phyloP scores from a whole-genome alignment of 1,284 basidiomycete species.

The Cryptococcus hybrid region DNA sequence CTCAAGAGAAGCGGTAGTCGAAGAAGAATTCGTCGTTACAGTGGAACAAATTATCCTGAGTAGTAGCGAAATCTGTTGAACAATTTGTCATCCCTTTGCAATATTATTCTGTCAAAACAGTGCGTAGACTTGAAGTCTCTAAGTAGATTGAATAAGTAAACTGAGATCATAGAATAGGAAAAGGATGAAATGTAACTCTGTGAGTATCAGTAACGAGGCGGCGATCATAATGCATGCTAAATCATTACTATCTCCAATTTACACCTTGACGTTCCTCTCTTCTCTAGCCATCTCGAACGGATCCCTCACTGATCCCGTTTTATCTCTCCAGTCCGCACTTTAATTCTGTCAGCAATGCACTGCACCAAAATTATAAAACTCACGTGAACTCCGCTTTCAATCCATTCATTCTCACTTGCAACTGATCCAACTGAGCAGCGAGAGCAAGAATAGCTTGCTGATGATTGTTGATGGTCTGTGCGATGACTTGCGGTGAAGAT shows the following conservation, averaged over 20 bases:
- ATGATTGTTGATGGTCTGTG: constrained; percentile 45
- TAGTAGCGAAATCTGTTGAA: too few relatives aligned
- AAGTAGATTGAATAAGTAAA: too few relatives aligned
- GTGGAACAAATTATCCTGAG: too few relatives aligned
- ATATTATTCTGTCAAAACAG: too few relatives aligned
- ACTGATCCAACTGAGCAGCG: constrained; percentile 37
- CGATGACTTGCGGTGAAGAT: constrained; percentile 41
- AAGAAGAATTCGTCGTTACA: neutral
- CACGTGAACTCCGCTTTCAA: constrained; percentile 32
- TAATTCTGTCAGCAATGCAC: neutral
- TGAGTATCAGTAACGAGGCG: too few relatives aligned
- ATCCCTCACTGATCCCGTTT: constrained; percentile 39
- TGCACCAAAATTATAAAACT: constrained; percentile 9
- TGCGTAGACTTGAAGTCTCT: too few relatives aligned
- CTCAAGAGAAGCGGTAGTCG: neutral
- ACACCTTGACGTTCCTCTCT: constrained; percentile 31
- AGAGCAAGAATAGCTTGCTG: constrained; percentile 39
- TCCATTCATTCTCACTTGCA: constrained; percentile 34
- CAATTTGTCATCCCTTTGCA: too few relatives aligned
- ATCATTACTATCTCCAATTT: neutral
- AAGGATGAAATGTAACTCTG: too few relatives aligned
- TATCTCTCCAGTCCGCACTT: constrained; percentile 37
- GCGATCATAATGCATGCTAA: too few relatives aligned
- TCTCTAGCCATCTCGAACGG: constrained; percentile 47
- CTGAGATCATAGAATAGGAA: too few relatives aligned